Base-by-base conservation (phyloP, 1,139 yeast genomes). In the Geotrichum europaeum region DNA sequence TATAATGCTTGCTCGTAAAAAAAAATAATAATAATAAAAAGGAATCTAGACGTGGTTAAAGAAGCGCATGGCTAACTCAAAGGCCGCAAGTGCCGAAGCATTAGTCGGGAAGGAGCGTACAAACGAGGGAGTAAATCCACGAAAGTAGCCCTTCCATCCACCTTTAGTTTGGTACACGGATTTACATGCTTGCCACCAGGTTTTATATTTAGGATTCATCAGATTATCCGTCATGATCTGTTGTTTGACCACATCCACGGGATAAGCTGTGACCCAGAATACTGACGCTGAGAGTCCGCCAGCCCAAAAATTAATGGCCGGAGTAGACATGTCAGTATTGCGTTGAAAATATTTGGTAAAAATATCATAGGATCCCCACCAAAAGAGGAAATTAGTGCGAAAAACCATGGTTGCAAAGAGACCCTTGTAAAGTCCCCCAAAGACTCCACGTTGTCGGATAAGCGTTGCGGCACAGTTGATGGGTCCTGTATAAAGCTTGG, bases 341-440 rank as follows among this genome's bases (percentile, higher is more conserved):
- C 79, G 76, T 65, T 83, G 81, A 73, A 90, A 85, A 78, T 81
- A 85, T 60, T 81, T 80, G 12, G 95, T 88, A 71, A 89, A 81
- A 13, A 89, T 63, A 69, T 90, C 96, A 70, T 90, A 90, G 0
- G 96, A 85, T 1, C 96, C 96, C 97, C 97, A 91, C 95, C 96
- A 90, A 64, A 89, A 89, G 51, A 89, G 79, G 70, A 91, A 91
- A 74, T 89, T 89, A 0, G 96, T 85, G 69, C 97, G 80, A 76
- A 91, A 91, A 15, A 91, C 80, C 87, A 90, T 84, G 0, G 97
- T 91, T 13, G 96, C 85, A n/a, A 85, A 73, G 57, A 91, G 78
- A 6, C 96, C 97, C 67, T 87, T 84, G 72, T 88, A 90, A 18
- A 90, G 78, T 0, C 96, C 94, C 0, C 92, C 87, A 65, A 83